Percentiles rank a stretch among this genome's conserved stretches.
Evolutionary conservation across 2,329 filamentous ascomycete genomes (phyloP).

Genomic region (Fusarium nanum): DNA sequence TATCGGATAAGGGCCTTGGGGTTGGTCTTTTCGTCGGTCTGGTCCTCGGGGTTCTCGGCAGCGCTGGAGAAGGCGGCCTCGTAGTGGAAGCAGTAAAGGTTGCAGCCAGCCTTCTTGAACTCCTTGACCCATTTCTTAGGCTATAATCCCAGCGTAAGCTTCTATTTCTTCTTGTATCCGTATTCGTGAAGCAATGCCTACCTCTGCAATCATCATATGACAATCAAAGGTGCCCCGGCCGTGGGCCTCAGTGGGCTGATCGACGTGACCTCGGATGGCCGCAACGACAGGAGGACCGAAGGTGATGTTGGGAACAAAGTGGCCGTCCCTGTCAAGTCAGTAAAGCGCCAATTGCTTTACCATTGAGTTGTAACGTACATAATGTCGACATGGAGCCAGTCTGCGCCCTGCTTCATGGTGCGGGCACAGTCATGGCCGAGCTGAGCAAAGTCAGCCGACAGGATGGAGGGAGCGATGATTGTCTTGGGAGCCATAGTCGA

Average conservation of each 20-base stretch:
- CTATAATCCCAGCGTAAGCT: constrained; percentile 57
- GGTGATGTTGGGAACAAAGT: constrained; percentile 98
- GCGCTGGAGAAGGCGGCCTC: constrained; percentile 92
- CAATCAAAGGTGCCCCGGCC: constrained; percentile 97
- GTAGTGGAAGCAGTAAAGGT: constrained; percentile 99
- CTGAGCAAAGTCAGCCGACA: constrained; percentile 93
- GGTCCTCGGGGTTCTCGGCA: constrained; percentile 80
- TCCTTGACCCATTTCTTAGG: constrained; percentile 98
- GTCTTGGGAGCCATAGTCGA: constrained; percentile 83
- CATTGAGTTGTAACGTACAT: constrained; percentile 61
- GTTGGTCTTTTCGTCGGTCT: constrained; percentile 77
- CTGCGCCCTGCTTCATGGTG: constrained; percentile 87
- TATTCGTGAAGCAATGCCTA: constrained; percentile 54
- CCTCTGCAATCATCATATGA: constrained; percentile 99
- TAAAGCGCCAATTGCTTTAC: not conserved
- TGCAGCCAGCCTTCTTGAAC: constrained; percentile 92
- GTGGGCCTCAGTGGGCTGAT: constrained; percentile 73
- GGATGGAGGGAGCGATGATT: constrained; percentile 98
- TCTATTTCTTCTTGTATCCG: not conserved
- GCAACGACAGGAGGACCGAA: constrained; percentile 96
- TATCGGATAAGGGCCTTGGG: constrained; percentile 88
- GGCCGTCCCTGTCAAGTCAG: constrained; percentile 79
- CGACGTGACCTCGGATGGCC: constrained; percentile 89
- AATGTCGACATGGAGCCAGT: constrained; percentile 97
- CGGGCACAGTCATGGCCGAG: constrained; percentile 87